Percentiles rank a stretch among this genome's conserved stretches.
Conservation (phyloP, 441 rosid genomes). For the Jatropha multifida region DNA sequence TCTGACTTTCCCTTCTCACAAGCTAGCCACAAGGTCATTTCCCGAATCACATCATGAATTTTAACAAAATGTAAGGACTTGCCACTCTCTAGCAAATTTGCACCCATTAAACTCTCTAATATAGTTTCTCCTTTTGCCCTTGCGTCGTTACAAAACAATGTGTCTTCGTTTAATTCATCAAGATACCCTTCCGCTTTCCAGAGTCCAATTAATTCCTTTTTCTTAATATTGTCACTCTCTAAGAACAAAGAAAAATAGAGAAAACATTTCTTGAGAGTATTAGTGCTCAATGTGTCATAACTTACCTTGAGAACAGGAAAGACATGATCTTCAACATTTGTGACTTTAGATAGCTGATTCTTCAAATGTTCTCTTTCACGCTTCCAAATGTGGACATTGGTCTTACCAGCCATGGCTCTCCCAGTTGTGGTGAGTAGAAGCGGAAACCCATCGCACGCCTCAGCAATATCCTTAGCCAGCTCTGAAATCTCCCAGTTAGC, state of each 20-base stretch:
- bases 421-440: conserved; percentile 32
- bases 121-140: conserved; percentile 3
- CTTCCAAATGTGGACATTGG: neutral
- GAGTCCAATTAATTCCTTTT: neutral
- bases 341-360: neutral
- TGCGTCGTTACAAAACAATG: neutral
- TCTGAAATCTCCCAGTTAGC: conserved; percentile 18
- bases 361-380: neutral
- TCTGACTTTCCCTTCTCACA: neutral
- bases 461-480: conserved; percentile 13
- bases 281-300: neutral
- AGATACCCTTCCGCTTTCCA: conserved; percentile 28
- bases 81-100: conserved; percentile 19
- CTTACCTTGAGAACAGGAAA: neutral
- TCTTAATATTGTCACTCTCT: neutral
- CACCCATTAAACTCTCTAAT: conserved; percentile 8
- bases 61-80: neutral
- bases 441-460: conserved; percentile 29
- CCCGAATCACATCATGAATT: conserved; percentile 22
- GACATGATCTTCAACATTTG: neutral
- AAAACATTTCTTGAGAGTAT: neutral
- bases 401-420: conserved; percentile 8
- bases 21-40: conserved; percentile 27
- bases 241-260: neutral
- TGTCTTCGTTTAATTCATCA: neutral